Evolutionary conservation across 2,329 filamentous ascomycete species (phyloP).

Genomic region (Sordariomycetes sp.): DNA sequence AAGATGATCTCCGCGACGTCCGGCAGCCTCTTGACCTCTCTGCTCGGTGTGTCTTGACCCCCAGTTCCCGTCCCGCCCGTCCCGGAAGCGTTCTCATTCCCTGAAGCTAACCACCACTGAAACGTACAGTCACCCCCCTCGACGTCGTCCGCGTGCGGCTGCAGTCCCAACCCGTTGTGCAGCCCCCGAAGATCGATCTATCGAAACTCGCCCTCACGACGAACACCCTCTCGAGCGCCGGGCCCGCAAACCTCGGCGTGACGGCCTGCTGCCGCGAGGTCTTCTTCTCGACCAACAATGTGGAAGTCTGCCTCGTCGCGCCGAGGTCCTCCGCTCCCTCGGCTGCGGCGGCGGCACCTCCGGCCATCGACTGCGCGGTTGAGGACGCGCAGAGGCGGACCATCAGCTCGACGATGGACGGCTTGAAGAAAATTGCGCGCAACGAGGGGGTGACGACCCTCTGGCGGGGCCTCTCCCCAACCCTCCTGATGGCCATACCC

Average conservation of each 20-base stretch:
- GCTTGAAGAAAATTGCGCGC: slow-evolving; percentile 82
- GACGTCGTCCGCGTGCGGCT: slow-evolving; percentile 93
- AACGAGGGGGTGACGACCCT: slow-evolving; percentile 80
- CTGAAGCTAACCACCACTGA: slow-evolving; percentile 4
- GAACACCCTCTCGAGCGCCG: slow-evolving; percentile 53
- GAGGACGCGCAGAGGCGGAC: slow-evolving; percentile 74
- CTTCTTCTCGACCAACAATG: slow-evolving; percentile 84
- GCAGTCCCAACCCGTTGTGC: slow-evolving; percentile 59
- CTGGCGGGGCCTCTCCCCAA: slow-evolving; percentile 91
- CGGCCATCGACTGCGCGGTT: slow-evolving; percentile 62
- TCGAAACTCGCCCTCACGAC: slow-evolving; percentile 41
- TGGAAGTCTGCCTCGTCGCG: slow-evolving; percentile 67
- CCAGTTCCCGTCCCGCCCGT: not conserved
- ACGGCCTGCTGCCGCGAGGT: slow-evolving; percentile 94
- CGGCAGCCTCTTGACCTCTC: slow-evolving; percentile 78
- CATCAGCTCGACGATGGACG: slow-evolving; percentile 85
- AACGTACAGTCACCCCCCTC: slow-evolving; percentile 66
- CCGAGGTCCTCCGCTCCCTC: slow-evolving; percentile 30
- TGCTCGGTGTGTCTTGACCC: slow-evolving; percentile 53
- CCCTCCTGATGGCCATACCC: slow-evolving; percentile 83
- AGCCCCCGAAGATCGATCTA: slow-evolving; percentile 36
- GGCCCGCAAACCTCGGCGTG: slow-evolving; percentile 70
- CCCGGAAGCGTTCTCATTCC: not conserved
- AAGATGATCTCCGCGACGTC: slow-evolving; percentile 92
- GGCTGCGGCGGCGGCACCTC: slow-evolving; percentile 17